These are phyloP conservation scores for Mucor circinelloides DNA, from an alignment of 371 early-diverging fungal genomes.

Conservation along the genomic window DNA sequence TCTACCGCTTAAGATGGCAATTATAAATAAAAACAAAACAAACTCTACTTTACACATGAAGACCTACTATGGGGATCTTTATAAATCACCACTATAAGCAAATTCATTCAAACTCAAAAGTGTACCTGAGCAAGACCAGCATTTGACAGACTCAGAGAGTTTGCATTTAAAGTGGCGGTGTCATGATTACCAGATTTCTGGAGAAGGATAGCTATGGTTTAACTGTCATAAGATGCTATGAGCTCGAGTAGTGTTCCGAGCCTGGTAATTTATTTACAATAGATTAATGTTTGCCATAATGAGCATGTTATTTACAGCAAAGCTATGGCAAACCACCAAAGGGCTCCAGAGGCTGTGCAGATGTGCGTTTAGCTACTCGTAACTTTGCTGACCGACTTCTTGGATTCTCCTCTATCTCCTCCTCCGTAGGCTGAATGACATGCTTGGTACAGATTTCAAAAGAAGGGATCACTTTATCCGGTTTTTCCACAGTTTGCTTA, in stretches of 20 bases:
- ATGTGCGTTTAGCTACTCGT: conserved; percentile 51
- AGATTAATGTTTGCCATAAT: not conserved
- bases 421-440: conserved; percentile 46
- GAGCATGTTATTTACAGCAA: not conserved
- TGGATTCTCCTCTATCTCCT: conserved; percentile 59
- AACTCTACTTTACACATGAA: not conserved
- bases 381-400: conserved; percentile 68
- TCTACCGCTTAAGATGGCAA: conserved; percentile 25
- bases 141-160: too few relatives aligned
- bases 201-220: too few relatives aligned
- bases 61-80: too few relatives aligned
- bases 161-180: too few relatives aligned
- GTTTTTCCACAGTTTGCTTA: conserved; percentile 9
- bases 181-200: too few relatives aligned
- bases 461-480: conserved; percentile 23
- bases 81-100: too few relatives aligned
- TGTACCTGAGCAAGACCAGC: too few relatives aligned
- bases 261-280: too few relatives aligned
- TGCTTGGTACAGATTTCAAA: conserved; percentile 45
- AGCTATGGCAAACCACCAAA: conserved; percentile 22
- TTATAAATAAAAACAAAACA: not conserved
- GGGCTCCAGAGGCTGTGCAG: conserved; percentile 33
- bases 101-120: too few relatives aligned
- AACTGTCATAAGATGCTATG: too few relatives aligned
- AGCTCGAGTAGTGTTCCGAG: too few relatives aligned